phyloP scores from a whole-genome alignment of 1,139 yeast species.

The Geotrichum citri-aurantii region DNA sequence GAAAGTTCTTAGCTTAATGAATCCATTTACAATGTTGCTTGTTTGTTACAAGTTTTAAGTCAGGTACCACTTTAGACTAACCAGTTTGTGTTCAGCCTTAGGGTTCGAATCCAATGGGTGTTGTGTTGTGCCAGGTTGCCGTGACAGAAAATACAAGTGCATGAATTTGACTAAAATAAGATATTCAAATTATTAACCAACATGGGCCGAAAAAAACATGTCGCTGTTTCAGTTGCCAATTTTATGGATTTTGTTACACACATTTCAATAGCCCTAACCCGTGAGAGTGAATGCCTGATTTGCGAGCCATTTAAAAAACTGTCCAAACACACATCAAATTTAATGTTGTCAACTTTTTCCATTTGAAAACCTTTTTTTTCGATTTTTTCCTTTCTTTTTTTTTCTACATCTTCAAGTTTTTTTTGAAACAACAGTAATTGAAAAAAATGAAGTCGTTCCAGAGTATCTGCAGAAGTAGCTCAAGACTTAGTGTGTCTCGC shows the following conservation, averaged over 20 bases:
- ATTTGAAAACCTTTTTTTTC: neutral
- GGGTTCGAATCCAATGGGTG: too few species aligned
- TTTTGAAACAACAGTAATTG: neutral
- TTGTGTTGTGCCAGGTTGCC: too few species aligned
- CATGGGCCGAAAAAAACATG: too few species aligned
- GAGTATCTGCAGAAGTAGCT: neutral
- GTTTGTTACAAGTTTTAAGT: too few species aligned
- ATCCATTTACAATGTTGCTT: too few species aligned
- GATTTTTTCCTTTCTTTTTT: neutral
- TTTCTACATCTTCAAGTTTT: neutral
- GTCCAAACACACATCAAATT: neutral
- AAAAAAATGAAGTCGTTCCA: slow-evolving; percentile 7
- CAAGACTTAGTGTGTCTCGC: neutral
- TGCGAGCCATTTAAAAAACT: neutral
- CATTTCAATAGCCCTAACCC: neutral
- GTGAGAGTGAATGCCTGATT: neutral
- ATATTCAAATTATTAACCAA: too few species aligned
- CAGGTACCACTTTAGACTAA: too few species aligned
- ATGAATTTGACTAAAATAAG: too few species aligned
- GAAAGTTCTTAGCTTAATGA: too few species aligned
- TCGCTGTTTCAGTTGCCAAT: too few species aligned
- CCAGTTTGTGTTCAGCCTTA: too few species aligned
- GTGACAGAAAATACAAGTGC: too few species aligned
- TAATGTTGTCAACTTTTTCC: neutral
- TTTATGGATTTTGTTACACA: neutral